phyloP scores from a whole-genome alignment of 192 early-diverging fungal genomes.

The Phlyctochytrium arcticum region DNA sequence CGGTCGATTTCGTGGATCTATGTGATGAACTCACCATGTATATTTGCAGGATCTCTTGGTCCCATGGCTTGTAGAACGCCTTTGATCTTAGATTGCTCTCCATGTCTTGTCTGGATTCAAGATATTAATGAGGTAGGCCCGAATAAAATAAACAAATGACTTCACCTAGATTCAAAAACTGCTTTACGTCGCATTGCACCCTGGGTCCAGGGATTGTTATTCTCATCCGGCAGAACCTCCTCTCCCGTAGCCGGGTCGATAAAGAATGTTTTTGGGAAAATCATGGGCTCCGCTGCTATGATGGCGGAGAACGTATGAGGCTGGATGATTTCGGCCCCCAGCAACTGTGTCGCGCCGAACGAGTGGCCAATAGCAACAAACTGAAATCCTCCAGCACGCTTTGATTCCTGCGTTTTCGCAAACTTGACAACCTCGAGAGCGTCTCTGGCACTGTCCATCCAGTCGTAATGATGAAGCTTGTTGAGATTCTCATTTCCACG shows the following conservation, averaged over 20 bases:
- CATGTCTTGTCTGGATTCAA: no score
- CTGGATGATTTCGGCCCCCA: constrained; percentile 20
- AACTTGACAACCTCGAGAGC: constrained; percentile 41
- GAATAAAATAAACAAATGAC: no score
- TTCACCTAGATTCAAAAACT: no score
- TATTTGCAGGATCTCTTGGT: neutral
- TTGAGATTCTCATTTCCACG: constrained; percentile 29
- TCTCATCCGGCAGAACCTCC: neutral
- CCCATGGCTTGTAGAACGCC: constrained; percentile 29
- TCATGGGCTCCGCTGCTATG: constrained; percentile 15
- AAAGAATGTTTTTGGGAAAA: constrained; percentile 9
- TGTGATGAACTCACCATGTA: neutral
- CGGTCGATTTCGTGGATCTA: neutral
- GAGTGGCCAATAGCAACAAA: constrained; percentile 60
- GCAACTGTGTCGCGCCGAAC: constrained; percentile 33
- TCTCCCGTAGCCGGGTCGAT: neutral
- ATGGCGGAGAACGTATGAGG: constrained; percentile 20
- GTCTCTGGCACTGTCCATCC: constrained; percentile 51
- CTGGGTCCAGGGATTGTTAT: neutral
- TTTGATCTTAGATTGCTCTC: neutral
- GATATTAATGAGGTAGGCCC: no score
- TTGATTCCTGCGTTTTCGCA: constrained; percentile 7
- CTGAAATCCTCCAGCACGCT: constrained; percentile 19
- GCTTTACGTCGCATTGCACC: constrained; percentile 1
- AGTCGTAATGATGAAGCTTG: constrained; percentile 34